These are phyloP conservation scores for Penicillium paradoxum DNA, from an alignment of 495 filamentous ascomycete species.

Conservation along the genomic window DNA sequence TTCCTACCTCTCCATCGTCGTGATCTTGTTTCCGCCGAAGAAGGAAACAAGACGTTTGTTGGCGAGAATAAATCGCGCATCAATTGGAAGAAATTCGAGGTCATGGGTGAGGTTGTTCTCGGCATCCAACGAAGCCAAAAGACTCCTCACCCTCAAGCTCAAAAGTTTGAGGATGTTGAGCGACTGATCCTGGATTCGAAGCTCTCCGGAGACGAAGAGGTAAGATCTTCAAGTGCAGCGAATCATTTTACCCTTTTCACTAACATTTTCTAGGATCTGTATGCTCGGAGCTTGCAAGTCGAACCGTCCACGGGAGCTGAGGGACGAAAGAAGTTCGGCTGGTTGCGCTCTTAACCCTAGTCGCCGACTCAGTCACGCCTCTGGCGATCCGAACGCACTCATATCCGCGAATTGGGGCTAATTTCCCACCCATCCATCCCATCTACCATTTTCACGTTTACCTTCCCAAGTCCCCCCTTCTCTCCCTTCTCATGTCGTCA, in stretches of 20 bases:
- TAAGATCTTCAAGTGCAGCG: constrained; percentile 15
- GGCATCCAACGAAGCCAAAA: constrained; percentile 88
- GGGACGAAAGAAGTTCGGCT: constrained; percentile 41
- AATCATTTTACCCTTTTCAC: background rate
- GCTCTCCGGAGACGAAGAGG: constrained; percentile 48
- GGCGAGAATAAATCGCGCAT: constrained; percentile 68
- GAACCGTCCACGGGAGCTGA: constrained; percentile 42
- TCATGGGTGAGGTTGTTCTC: constrained; percentile 86
- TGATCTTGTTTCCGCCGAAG: constrained; percentile 86
- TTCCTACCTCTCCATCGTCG: constrained; percentile 88
- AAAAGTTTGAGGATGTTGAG: constrained; percentile 58
- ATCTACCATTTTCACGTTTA: background rate
- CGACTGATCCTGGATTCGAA: constrained; percentile 69
- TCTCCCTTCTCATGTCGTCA: constrained; percentile 24
- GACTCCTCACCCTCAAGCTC: constrained; percentile 69
- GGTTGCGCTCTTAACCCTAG: constrained; percentile 32
- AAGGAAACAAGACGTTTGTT: constrained; percentile 86
- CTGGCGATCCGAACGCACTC: background rate
- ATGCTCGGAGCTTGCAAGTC: constrained; percentile 42
- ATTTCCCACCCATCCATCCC: background rate
- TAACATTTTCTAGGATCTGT: constrained; percentile 36
- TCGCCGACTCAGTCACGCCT: background rate
- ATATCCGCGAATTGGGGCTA: background rate
- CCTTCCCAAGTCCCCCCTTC: constrained; percentile 3
- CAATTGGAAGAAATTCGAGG: constrained; percentile 98